Base-by-base conservation (phyloP, 225 moss, liverwort and hornwort genomes). In the Sphagnum contortum region DNA sequence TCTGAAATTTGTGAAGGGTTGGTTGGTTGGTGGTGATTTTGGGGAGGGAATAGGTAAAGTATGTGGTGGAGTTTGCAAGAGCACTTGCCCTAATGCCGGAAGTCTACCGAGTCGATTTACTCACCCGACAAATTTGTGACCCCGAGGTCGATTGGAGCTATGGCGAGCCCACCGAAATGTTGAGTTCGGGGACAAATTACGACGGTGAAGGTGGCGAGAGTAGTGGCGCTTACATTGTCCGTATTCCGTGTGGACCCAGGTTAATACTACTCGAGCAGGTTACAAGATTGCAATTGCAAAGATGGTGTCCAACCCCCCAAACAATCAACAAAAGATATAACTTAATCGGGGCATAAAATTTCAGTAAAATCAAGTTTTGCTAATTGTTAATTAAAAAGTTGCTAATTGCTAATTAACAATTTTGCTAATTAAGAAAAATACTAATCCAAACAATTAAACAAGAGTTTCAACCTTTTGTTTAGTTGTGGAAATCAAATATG, bases 91-190 rank as follows among this genome's bases (percentile, higher is more conserved):
- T 82, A 81, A 90, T 84, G 87, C 89, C 87, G 12, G 87, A 85
- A 54, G 84, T 90, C 50, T 87, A 90, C 71, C 75, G 87, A 69
- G 89, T 90, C 53, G 89, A 90, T 70, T 82, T 90, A 9, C 68
- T 90, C 57, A 87, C 89, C 54, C 84, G 89, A 12, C 89, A 90
- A 72, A 85, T 90, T 63, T 84, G 87, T 69, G 81, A 81, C 47
- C 78, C 87, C 3, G 79, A 77, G 10, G 87, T 90, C 66, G 89
- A 90, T 70, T 90, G 84, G 82, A 87, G 89, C 69, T 90, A 90
- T 29, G 89, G 89, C n/a, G 89, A 90, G 71, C 89, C 89, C 47
- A 84, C 89, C 47, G 87, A 90, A 72, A 90, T 90, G 89, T 74
- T 90, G 52, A 71, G 73, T 48, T 74, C 76, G 75, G 78, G 74